Evolutionary conservation across 192 early-diverging fungal genomes (phyloP), one percentile per base, ranked within the genome.

Genomic region (Tieghemiomyces parasiticus): DNA sequence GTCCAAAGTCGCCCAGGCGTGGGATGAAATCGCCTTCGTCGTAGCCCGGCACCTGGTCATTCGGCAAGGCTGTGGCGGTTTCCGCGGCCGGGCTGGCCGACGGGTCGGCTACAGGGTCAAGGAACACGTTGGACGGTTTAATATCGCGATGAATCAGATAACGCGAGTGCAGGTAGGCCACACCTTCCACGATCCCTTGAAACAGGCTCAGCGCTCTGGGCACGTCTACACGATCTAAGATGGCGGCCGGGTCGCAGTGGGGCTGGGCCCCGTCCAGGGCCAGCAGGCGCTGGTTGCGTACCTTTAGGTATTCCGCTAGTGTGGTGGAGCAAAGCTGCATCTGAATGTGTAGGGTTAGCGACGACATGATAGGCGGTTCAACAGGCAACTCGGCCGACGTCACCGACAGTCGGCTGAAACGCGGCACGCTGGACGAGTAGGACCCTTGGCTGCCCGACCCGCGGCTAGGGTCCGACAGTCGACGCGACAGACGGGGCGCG

Each of bases 291-390:
- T 79, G 70, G 58, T 87, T 79, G 6, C 80, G 71, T 33, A 76
- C 75, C 33, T 60, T 46, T 0, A 89, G 71, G 35, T 81, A 89
- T 67, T 89, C 85, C 32, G 76, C 76, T 25, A 89, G 66, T 0
- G 80, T 84, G 2, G 75, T 83, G 56, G 78, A 77, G 59, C 93
- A 98, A 31, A 98, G 74, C 63, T 98, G 91, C 95, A 98, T 91
- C 62, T 92, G 89, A 51, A 92, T 83, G 67, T 84, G 88, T 30
- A 90, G 62, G 0, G 76, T 82, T 54, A 78, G 69, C 52, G 68
- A 25, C n/a, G n/a, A n/a, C n/a, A n/a, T n/a, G n/a, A n/a, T n/a
- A n/a, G n/a, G n/a, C n/a, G n/a, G n/a, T n/a, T n/a, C n/a, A n/a
- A n/a, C n/a, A n/a, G n/a, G n/a, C n/a, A n/a, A n/a, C n/a, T n/a